Base-by-base conservation (phyloP, 2,329 filamentous ascomycete genomes). In the Zasmidium angulare region DNA sequence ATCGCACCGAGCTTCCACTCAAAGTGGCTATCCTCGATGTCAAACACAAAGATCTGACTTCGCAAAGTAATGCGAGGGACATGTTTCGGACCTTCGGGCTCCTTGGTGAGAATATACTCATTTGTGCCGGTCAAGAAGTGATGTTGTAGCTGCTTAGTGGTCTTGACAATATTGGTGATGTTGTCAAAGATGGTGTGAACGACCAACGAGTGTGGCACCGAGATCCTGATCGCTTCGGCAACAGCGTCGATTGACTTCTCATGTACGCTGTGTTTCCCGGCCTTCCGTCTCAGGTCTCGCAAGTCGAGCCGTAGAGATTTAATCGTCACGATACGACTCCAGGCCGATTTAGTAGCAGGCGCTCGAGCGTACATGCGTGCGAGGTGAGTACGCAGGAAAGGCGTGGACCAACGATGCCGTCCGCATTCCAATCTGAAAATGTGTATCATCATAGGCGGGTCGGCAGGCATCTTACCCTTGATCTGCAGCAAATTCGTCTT, bases 1-100 rank as follows among this genome's bases (percentile, higher is more conserved):
- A 99, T 99, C 71, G 92, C 87, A 17, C 93, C 91, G 10, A 99
- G 80, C 72, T 97, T 98, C 90, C 93, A 99, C 74, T 99, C 95
- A 69, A 99, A 99, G 0, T 91, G 89, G 52, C 95, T 93, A 72
- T 99, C 95, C 76, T 99, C 95, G 36, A 99, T 81, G 71, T 98
- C 93, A 60, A 99, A 93, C 1, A 96, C 78, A 22, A 99, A 81
- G 3, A 89, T 90, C 68, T 90, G 89, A 56, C 89, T 89, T 53
- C 92, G 86, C 10, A 99, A 66, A 0, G 92, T 93, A 21, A 99
- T 80, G 70, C 90, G 93, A 1, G 95, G 95, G 0, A 99, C 87
- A 49, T 85, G 81, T 73, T 96, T 98, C 0, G 96, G 91, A 0
- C 84, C 88, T 74, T 96, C 91, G 0, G 95, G 91, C 10, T 84